phyloP scores from a whole-genome alignment of 306 rosid species.

The Abrus precatorius region DNA sequence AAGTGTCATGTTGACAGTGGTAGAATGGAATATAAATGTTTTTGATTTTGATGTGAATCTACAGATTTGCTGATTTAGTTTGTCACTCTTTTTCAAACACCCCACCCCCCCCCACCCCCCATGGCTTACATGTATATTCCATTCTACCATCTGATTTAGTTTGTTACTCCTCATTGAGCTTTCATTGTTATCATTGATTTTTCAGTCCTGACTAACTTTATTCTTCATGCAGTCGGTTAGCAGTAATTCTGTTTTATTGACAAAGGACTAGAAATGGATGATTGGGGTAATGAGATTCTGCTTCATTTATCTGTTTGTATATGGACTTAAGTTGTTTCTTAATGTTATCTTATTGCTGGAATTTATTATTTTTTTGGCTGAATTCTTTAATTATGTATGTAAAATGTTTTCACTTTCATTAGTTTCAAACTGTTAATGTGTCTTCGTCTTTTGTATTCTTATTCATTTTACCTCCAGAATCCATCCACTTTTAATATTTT shows the following conservation, averaged over 20 bases:
- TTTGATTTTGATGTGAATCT: background rate
- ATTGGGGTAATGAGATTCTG: slow-evolving; percentile 69
- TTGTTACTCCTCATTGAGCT: background rate
- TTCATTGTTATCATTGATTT: background rate
- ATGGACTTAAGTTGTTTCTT: background rate
- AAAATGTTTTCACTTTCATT: background rate
- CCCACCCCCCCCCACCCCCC: background rate
- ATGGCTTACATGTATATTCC: no score
- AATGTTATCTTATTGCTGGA: background rate
- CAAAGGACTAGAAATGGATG: slow-evolving; percentile 62
- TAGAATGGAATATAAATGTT: background rate
- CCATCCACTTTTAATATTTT: background rate
- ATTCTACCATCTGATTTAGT: background rate
- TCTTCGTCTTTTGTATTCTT: background rate
- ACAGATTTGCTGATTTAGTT: background rate
- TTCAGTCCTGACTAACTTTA: slow-evolving; percentile 4
- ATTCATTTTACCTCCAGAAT: background rate
- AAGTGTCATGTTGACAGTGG: background rate
- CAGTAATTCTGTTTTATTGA: slow-evolving; percentile 29
- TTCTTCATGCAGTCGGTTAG: slow-evolving; percentile 35
- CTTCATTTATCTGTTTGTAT: background rate
- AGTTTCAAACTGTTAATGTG: background rate
- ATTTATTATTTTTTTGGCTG: background rate
- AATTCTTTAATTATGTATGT: background rate
- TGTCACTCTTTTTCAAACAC: background rate